A percentile compares a stretch with the other conserved stretches of the same genome.
Evolutionary conservation across 495 filamentous ascomycete species (phyloP).

Genomic region (Diplogelasinospora grovesii): DNA sequence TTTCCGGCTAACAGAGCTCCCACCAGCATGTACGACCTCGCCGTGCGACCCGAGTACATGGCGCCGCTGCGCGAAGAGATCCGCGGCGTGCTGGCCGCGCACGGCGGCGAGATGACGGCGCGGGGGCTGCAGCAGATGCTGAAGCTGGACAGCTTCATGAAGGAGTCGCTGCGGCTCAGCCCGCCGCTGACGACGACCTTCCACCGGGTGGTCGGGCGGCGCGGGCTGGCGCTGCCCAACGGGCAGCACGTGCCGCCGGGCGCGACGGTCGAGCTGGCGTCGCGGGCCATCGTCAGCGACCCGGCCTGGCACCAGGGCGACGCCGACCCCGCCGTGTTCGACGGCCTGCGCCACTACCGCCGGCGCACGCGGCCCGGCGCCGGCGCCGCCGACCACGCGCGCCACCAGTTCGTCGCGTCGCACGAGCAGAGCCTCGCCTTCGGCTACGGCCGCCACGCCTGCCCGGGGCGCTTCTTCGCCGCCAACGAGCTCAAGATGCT

Average conservation of each 20-base stretch:
- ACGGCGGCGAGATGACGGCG: constrained; percentile 23
- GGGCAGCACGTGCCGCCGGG: constrained; percentile 34
- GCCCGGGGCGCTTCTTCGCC: constrained; percentile 55
- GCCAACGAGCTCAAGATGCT: constrained; percentile 49
- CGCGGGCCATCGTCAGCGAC: constrained; percentile 26
- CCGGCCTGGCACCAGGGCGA: constrained; percentile 25
- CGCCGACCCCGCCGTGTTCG: constrained; percentile 32
- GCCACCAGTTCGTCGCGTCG: constrained; percentile 38
- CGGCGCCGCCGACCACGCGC: constrained; percentile 18
- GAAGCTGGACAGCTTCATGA: constrained; percentile 31
- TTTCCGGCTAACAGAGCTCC: background rate
- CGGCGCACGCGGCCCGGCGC: constrained; percentile 25
- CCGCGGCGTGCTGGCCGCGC: constrained; percentile 17
- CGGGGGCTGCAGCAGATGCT: constrained; percentile 27
- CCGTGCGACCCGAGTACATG: constrained; percentile 38
- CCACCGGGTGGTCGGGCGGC: constrained; percentile 30
- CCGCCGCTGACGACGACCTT: constrained; percentile 16
- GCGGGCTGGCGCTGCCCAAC: constrained; percentile 36
- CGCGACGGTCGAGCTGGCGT: constrained; percentile 32
- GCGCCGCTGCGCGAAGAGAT: constrained; percentile 49
- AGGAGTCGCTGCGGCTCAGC: constrained; percentile 27
- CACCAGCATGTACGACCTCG: constrained; percentile 33
- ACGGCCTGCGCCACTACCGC: constrained; percentile 46
- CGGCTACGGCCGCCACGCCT: constrained; percentile 50
- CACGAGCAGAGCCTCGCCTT: constrained; percentile 36